Evolutionary conservation across 768 basidiomycete species (phyloP), one percentile per base, ranked within the genome.

Genomic region (Rhodosporidiobolus odoratus): DNA sequence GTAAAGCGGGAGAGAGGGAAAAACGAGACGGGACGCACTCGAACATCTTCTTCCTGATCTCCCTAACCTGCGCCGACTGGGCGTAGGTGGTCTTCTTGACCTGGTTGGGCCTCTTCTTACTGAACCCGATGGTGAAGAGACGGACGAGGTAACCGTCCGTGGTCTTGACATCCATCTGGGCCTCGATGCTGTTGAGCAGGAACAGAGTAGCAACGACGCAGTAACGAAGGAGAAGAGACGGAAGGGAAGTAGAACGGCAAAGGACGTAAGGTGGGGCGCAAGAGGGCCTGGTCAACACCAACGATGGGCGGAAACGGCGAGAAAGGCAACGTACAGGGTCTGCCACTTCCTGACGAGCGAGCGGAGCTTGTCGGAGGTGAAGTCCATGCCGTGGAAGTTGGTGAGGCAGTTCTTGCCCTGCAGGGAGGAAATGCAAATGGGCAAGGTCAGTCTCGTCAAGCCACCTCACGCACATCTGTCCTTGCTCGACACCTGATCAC

Each of bases 291-390:
- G 21, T n/a, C 57, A 41, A 12, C 27, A 58, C 37, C 7, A 16
- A 4, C 16, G 23, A 35, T 15, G 16, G 8, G 17, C 6, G 27
- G 27, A 17, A 41, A 30, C 6, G 38, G 10, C 17, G 30, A 41
- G 58, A 58, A 23, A 27, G n/a, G 43, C 23, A 6, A 58, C 65
- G 32, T 15, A 66, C 58, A 98, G 89, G 27, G 95, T 88, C 83
- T 98, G 96, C 96, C 96, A 99, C 84, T 98, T 99, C 81, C 95
- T 91, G 77, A 99, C 96, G 79, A 99, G 93, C 60, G 96, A 98
- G 66, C 96, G 93, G 75, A 98, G 89, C 83, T 98, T 98, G 88
- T 99, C 96, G 68, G 95, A 96, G 72, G 96, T 98, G 84, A 99
- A 97, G 84, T 95, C 92, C 95, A 99, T 98, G 81, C 96, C 96